Evolutionary conservation across 1,284 basidiomycete genomes (phyloP), one percentile per base, ranked within the genome.

Genomic region (Fomitopsis betulina): DNA sequence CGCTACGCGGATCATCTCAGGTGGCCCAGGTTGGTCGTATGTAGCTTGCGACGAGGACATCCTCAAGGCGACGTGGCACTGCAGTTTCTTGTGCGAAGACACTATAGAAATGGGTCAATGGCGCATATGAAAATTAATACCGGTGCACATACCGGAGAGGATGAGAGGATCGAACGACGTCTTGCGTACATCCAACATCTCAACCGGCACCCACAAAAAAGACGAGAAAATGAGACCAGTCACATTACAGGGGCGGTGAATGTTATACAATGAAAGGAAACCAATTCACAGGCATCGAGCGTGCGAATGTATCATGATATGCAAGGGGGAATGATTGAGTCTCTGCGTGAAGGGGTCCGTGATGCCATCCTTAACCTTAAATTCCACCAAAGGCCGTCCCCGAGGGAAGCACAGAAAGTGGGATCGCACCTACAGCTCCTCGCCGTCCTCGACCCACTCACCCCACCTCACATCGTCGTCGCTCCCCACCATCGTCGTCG

Each of bases 381-480:
- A 47, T 8, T 27, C 23, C 5, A 27, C 25, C 30, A n/a, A 27
- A 7, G 1, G 35, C 13, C 12, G 13, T 42, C 19, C 39, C n/a
- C 9, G 13, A 30, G 30, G 27, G 27, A 4, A 19, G 30, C 23
- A 51, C 9, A 10, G 33, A 32, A 51, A 21, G 3, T 37, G 30
- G 30, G 15, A 33, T 30, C 15, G 33, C 23, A 25, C 17, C 12
- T 39, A 32, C 5, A 32, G 8, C 25, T 13, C 47, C 43, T 63
- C 53, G 57, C 8, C 45, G 33, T 54, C 61, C 33, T 68, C 67
- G 32, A 70, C 61, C 70, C 70, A 72, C 21, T 72, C 68, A 21
- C 67, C 65, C 70, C 70, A 70, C 27, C 57, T 58, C 35, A 70
- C 62, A 38, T 71, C 70, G 43, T 69, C 68, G 13, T 52, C 65